phyloP scores from a whole-genome alignment of 1,284 basidiomycete species.

The Pseudozyma tsukubaensis region DNA sequence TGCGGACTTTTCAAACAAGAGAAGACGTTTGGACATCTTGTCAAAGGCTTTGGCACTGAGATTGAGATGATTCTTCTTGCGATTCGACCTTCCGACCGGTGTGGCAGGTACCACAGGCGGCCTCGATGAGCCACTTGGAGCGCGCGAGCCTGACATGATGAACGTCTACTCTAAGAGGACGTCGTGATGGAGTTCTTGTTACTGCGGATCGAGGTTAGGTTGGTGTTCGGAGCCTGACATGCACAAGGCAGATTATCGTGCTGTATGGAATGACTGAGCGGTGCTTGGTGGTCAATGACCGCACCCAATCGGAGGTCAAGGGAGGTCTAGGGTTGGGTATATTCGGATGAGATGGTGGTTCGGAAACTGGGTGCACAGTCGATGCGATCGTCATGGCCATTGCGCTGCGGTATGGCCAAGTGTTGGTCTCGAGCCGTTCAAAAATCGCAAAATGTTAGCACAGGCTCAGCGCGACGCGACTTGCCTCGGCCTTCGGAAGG shows the following conservation, averaged over 20 bases:
- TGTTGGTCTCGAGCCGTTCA: constrained; percentile 31
- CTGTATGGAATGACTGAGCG: not conserved
- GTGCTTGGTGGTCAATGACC: not conserved
- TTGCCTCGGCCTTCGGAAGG: not conserved
- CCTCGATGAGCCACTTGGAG: constrained; percentile 35
- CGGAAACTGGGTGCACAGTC: not conserved
- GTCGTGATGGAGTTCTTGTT: not conserved
- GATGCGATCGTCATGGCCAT: not conserved
- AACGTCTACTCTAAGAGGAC: not conserved
- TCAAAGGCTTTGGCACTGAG: constrained; percentile 61
- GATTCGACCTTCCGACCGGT: constrained; percentile 44
- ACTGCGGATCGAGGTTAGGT: not conserved
- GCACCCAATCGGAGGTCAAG: not conserved
- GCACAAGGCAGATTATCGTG: not conserved
- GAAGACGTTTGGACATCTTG: constrained; percentile 55
- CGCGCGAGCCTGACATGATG: constrained; percentile 37
- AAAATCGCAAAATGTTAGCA: constrained; percentile 24
- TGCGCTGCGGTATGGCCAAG: constrained; percentile 6
- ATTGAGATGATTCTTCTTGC: constrained; percentile 51
- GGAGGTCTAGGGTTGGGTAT: constrained; percentile 5
- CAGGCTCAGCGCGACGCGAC: constrained; percentile 41
- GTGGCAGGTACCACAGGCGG: constrained; percentile 47
- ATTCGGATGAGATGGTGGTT: constrained; percentile 3
- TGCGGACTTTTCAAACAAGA: constrained; percentile 40
- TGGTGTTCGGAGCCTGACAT: not conserved